These are phyloP conservation scores for Coemansia sp. DNA, from an alignment of 192 early-diverging fungal genomes.

Conservation along the genomic window DNA sequence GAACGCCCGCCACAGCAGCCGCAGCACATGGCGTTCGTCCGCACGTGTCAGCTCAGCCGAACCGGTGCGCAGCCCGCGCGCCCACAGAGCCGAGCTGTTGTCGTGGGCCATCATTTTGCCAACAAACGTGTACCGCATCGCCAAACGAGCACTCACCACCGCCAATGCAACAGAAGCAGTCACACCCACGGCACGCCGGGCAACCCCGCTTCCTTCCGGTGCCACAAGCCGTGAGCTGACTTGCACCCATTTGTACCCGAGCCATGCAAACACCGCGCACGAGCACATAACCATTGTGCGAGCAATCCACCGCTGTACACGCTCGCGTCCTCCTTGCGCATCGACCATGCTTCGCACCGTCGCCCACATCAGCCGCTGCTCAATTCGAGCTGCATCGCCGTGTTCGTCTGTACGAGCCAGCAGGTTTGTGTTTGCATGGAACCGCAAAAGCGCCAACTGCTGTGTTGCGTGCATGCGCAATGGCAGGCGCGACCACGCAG, in stretches of 20 bases:
- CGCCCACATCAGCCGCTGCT: background rate
- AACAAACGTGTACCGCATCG: conserved; percentile 31
- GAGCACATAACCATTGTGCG: background rate
- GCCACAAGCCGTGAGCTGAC: conserved; percentile 13
- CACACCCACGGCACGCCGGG: background rate
- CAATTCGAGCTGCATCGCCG: background rate
- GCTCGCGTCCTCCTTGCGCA: conserved; percentile 19
- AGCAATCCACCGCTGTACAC: conserved; percentile 7
- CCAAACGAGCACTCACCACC: conserved; percentile 9
- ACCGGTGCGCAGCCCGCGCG: background rate
- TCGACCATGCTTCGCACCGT: conserved; percentile 16
- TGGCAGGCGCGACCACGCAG: conserved; percentile 24
- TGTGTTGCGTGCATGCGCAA: conserved; percentile 19
- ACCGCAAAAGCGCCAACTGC: conserved; percentile 33
- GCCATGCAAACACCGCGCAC: conserved; percentile 4
- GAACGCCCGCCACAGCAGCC: conserved; percentile 40
- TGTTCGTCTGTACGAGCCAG: background rate
- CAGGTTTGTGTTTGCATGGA: conserved; percentile 4
- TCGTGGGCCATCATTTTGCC: conserved; percentile 12
- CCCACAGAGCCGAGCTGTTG: conserved; percentile 7
- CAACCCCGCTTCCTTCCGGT: background rate
- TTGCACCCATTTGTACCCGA: conserved; percentile 13
- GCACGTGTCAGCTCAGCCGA: background rate
- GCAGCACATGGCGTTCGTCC: conserved; percentile 17
- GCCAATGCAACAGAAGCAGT: background rate